Evolutionary conservation across 495 filamentous ascomycete species (phyloP), one percentile per base, ranked within the genome.

Genomic region (Aspergillus biplanus): DNA sequence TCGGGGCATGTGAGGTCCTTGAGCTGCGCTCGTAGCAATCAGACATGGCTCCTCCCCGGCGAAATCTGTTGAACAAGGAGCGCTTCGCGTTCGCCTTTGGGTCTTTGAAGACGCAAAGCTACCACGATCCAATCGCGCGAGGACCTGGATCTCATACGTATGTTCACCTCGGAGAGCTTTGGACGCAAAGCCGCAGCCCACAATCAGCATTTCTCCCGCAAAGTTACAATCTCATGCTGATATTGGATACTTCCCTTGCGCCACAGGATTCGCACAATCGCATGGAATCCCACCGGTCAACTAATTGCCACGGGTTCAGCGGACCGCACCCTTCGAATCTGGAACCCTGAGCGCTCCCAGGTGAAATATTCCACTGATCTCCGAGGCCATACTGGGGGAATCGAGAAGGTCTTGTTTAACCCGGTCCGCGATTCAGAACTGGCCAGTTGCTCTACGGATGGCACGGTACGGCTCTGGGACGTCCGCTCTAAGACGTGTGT

Each of bases 391-490:
- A 75, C 83, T 3, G 87, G 86, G 9, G 81, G 80, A 7, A 89
- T 97, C 16, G 94, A 97, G 74, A 90, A 92, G 63, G 89, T 97
- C 3, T 85, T 90, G 5, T 99, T 96, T 79, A 93, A 97, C 67
- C 95, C 95, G 3, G 84, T 85, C 6, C 92, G 90, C 66, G 93
- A 97, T 65, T 89, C 91, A 6, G 92, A 96, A 73, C 78, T 99
- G 5, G 93, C 91, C 46, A 97, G 92, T 67, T 87, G 92, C 65
- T 90, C 90, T 27, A 84, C 81, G 11, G 95, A 98, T 73, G 93
- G 93, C 1, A 88, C 89, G 15, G 90, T 96, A 62, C 87, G 90
- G 63, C 87, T 99, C 65, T 99, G 95, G 95, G 96, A 99, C 71
- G 92, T 96, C 16, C 84, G 93, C 65, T 91, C 85, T 27, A 94